Percentiles rank a stretch among this genome's conserved stretches.
These are phyloP conservation scores for Entrophospora sp. DNA, from an alignment of 192 early-diverging fungal species.

Conservation along the genomic window DNA sequence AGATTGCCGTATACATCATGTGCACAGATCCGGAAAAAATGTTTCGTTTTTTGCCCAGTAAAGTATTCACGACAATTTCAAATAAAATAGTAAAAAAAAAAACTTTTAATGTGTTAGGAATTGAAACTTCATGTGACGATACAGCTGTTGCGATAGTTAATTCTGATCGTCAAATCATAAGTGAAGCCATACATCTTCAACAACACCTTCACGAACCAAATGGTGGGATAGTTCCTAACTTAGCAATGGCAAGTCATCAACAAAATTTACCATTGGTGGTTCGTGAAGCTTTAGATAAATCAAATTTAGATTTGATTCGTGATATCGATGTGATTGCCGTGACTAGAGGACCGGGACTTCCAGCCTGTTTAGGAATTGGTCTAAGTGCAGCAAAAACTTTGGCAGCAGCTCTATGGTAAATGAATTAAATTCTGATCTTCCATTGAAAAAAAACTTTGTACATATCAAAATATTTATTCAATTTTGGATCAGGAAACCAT, in stretches of 20 bases:
- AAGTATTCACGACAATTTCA: too few species aligned
- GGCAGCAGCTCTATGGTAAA: constrained; percentile 47
- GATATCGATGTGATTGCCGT: constrained; percentile 68
- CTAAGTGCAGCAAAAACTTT: constrained; percentile 65
- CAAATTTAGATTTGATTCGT: constrained; percentile 33
- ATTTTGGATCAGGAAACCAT: constrained; percentile 37
- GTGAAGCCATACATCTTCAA: constrained; percentile 55
- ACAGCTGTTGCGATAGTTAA: constrained; percentile 67
- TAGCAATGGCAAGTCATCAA: constrained; percentile 59
- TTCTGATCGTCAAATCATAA: constrained; percentile 52
- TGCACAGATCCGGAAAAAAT: too few species aligned
- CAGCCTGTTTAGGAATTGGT: constrained; percentile 58
- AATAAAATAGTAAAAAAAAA: too few species aligned
- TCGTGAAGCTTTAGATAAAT: constrained; percentile 46
- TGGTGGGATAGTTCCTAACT: constrained; percentile 68
- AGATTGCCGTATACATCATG: too few species aligned
- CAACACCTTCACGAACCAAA: constrained; percentile 56
- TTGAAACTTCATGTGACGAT: constrained; percentile 77
- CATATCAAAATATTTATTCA: not conserved
- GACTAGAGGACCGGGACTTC: constrained; percentile 67
- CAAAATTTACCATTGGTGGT: constrained; percentile 54
- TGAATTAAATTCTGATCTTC: not conserved
- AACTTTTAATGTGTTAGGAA: constrained; percentile 46
- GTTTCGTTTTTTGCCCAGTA: too few species aligned
- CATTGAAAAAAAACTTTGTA: not conserved